Base-by-base conservation (phyloP, 768 basidiomycete species). In the Psilocybe azurescens region DNA sequence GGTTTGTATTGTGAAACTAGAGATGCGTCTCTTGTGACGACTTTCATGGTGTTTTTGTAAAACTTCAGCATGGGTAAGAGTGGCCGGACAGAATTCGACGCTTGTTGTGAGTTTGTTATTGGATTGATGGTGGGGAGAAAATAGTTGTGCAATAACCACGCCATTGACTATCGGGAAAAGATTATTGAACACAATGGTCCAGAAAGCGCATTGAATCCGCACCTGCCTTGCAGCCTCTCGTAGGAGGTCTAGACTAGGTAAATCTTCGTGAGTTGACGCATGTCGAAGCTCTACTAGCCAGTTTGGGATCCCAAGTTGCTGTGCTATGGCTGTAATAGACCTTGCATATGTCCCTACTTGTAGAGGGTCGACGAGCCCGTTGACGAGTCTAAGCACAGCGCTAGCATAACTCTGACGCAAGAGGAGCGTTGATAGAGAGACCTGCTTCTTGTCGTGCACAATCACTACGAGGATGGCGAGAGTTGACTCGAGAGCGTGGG, bases 211-310 rank as follows among this genome's bases (percentile, higher is more conserved):
- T 13, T 16, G 30, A 11, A 50, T 49, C 41, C 65, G 56, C 62
- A 81, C 94, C 84, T 96, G 90, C 58, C 82, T 79, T 33, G 89
- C 86, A 0, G 89, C 95, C 61, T 93, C 87, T 57, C 90, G 84
- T 16, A 97, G 81, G 4, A 95, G 74, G 56, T 89, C 87, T 9
- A 98, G 79, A 65, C 89, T 89, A 0, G 97, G 97, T 11, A 99
- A 77, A 62, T 97, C 94, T 70, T 99, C 97, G 69, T 99, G 97
- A 1, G 97, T 99, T 11, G 94, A 93, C 29, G 94, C 93, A 77
- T 99, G 97, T 44, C 97, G 83, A 10, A 99, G 80, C 66, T 97
- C 94, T 11, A 99, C 95, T 9, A 99, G 81, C 89, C 92, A 95
- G 0, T 82, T 76, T 0, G 97, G 97, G 1, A 99, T 79, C 0